These are phyloP conservation scores for Phialophora tarda DNA, from an alignment of 2,329 filamentous ascomycete genomes.

Conservation along the genomic window DNA sequence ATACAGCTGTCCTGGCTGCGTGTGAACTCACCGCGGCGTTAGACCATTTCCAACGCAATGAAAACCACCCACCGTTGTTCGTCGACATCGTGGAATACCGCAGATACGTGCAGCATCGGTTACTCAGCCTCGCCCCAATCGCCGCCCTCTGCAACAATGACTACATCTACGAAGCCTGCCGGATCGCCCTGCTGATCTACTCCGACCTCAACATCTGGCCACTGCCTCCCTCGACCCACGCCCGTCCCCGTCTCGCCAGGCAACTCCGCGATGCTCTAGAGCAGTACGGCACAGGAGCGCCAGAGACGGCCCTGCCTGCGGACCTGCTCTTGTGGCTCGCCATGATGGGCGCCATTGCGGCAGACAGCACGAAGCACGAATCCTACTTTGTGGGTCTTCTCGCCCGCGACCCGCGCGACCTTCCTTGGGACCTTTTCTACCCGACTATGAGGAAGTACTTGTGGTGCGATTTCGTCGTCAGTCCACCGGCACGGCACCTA, in stretches of 20 bases:
- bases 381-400: background rate
- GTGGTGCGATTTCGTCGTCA: conserved; percentile 14
- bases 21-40: conserved; percentile 12
- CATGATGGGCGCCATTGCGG: conserved; percentile 18
- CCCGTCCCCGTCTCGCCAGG: conserved; percentile 1
- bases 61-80: conserved; percentile 3
- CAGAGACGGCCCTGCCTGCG: background rate
- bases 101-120: conserved; percentile 6
- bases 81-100: conserved; percentile 13
- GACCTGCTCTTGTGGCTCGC: conserved; percentile 12
- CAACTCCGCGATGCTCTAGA: background rate
- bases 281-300: background rate
- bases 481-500: conserved; percentile 2
- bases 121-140: background rate
- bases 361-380: background rate
- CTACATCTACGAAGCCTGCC: conserved; percentile 4
- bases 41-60: conserved; percentile 13
- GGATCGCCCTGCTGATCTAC: conserved; percentile 7
- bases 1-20: background rate
- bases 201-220: conserved; percentile 17
- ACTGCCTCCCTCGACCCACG: background rate
- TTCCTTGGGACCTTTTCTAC: conserved; percentile 1
- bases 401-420: background rate
- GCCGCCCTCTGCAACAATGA: background rate
- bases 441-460: conserved; percentile 1